A percentile compares a stretch with the other conserved stretches of the same genome.
phyloP scores from a whole-genome alignment of 768 basidiomycete genomes.

The Leccinum pellstonianum region DNA sequence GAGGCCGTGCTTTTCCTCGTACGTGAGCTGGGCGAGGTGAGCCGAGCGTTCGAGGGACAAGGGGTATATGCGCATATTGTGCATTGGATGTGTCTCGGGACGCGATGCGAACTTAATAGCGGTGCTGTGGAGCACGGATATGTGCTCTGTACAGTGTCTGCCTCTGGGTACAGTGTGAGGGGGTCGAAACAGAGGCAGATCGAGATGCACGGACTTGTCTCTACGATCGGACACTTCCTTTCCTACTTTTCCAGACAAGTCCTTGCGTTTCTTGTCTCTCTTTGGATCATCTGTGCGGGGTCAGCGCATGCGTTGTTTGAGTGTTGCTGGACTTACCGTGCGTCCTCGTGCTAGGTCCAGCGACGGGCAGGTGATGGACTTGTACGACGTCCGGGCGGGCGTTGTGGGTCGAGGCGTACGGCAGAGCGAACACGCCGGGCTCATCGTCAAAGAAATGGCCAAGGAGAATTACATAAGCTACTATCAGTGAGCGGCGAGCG shows the following conservation, averaged over 20 bases:
- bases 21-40: too few species aligned
- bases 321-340: conserved; percentile 36
- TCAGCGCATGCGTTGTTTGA: conserved; percentile 28
- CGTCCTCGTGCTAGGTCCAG: conserved; percentile 42
- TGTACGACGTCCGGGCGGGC: conserved; percentile 38
- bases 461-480: too few species aligned
- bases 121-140: conserved; percentile 31
- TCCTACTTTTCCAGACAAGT: conserved; percentile 64
- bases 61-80: too few species aligned
- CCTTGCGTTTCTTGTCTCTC: conserved; percentile 68
- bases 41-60: too few species aligned
- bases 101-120: too few species aligned
- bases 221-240: conserved; percentile 73
- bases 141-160: conserved; percentile 60
- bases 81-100: too few species aligned
- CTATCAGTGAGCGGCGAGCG: too few species aligned
- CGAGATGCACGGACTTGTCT: conserved; percentile 59
- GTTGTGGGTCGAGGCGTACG: conserved; percentile 51
- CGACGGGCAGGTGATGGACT: conserved; percentile 39
- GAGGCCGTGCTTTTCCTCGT: too few species aligned
- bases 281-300: conserved; percentile 43
- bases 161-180: conserved; percentile 40
- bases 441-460: conserved; percentile 41
- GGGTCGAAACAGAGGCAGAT: conserved; percentile 3
- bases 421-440: conserved; percentile 64